Conservation (phyloP, 2,329 filamentous ascomycete species). For the Microdochium paspali region DNA sequence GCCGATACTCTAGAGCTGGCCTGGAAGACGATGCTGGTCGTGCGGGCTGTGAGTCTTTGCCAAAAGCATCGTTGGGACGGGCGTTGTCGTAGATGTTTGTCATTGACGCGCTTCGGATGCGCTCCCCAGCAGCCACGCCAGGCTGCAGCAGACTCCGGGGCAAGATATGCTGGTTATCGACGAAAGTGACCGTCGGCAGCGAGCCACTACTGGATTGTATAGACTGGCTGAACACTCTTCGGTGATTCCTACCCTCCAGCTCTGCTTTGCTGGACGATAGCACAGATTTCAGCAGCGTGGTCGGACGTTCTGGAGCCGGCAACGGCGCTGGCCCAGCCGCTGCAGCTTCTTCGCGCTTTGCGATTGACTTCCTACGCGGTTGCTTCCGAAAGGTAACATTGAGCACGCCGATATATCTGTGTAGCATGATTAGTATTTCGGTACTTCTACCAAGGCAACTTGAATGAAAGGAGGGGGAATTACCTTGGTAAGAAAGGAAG, state of each 20-base stretch:
- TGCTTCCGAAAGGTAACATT: constrained; percentile 93
- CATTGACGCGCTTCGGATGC: constrained; percentile 10
- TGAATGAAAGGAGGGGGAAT: constrained; percentile 15
- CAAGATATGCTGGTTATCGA: constrained; percentile 89
- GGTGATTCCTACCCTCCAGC: constrained; percentile 15
- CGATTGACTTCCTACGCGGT: constrained; percentile 52
- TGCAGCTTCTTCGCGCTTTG: constrained; percentile 37
- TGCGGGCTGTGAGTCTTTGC: constrained; percentile 3
- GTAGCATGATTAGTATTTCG: constrained; percentile 11
- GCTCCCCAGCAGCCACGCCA: constrained; percentile 25
- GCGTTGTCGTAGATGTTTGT: constrained; percentile 5
- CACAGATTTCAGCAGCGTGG: constrained; percentile 5
- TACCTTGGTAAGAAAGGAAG: constrained; percentile 84
- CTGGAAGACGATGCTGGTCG: constrained; percentile 12
- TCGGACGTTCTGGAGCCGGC: constrained; percentile 1
- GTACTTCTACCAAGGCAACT: constrained; percentile 3
- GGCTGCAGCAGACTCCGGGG: constrained; percentile 72
- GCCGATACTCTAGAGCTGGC: constrained; percentile 42
- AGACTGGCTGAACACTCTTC: constrained; percentile 60
- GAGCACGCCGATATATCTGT: constrained; percentile 88
- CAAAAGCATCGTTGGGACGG: not conserved
- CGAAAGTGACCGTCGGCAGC: constrained; percentile 84
- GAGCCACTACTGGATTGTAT: constrained; percentile 55
- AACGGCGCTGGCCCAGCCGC: constrained; percentile 10
- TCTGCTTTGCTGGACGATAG: constrained; percentile 3